Percentiles rank a stretch among this genome's conserved stretches.
These are phyloP conservation scores for Alternaria metachromatica DNA, from an alignment of 2,329 filamentous ascomycete genomes.

Conservation along the genomic window DNA sequence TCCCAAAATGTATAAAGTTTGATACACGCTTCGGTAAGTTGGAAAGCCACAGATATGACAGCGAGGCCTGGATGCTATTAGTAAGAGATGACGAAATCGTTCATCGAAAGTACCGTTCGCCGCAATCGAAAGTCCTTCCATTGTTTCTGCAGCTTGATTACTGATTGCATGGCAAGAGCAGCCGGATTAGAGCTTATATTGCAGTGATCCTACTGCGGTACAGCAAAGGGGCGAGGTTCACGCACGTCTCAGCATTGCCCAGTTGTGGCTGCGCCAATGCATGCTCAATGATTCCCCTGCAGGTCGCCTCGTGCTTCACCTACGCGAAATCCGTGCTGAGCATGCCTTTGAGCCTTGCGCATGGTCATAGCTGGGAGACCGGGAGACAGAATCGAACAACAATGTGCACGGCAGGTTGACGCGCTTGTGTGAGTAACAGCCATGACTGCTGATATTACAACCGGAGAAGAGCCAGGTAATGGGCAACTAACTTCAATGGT, in stretches of 20 bases:
- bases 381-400: neutral
- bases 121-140: neutral
- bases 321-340: neutral
- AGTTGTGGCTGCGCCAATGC: neutral
- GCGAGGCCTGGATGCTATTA: neutral
- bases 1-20: conserved; percentile 21
- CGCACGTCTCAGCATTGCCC: neutral
- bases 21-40: neutral
- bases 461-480: too few species aligned
- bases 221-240: neutral
- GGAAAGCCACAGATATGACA: neutral
- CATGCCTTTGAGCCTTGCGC: neutral
- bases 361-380: neutral
- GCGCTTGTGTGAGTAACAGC: neutral
- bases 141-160: neutral
- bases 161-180: neutral
- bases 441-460: too few species aligned
- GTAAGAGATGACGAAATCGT: neutral
- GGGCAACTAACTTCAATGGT: too few species aligned
- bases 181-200: neutral
- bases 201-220: neutral
- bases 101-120: neutral
- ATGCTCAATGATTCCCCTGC: neutral
- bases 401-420: neutral
- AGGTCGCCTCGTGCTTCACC: neutral